Evolutionary conservation across 2,329 filamentous ascomycete species (phyloP).

Genomic region (Aureobasidium sp.): DNA sequence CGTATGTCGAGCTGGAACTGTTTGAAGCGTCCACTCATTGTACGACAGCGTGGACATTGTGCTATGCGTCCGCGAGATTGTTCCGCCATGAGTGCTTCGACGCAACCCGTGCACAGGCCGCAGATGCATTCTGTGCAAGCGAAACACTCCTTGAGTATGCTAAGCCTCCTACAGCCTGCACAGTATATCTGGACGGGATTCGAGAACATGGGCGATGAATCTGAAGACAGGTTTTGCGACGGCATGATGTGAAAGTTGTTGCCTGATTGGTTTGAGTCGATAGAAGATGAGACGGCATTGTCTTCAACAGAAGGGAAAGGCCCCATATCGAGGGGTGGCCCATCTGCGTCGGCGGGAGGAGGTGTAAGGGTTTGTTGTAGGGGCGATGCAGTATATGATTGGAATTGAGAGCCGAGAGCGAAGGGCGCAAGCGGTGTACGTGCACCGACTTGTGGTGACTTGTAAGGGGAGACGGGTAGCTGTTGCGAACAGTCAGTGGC

Average conservation of each 20-base stretch:
- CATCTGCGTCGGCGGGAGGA: slow-evolving; percentile 45
- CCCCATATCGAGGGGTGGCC: slow-evolving; percentile 40
- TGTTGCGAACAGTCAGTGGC: slow-evolving; percentile 22
- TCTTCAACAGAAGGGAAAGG: slow-evolving; percentile 84
- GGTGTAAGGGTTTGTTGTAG: slow-evolving; percentile 86
- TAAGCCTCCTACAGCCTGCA: slow-evolving; percentile 74
- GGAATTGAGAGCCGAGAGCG: slow-evolving; percentile 44
- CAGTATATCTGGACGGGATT: slow-evolving; percentile 77
- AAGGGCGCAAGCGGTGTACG: slow-evolving; percentile 57
- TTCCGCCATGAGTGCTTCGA: slow-evolving; percentile 70
- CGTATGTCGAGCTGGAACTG: slow-evolving; percentile 77
- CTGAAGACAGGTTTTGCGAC: slow-evolving; percentile 40
- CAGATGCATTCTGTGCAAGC: slow-evolving; percentile 96
- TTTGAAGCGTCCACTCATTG: slow-evolving; percentile 73
- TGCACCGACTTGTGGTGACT: slow-evolving; percentile 44
- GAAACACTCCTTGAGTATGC: slow-evolving; percentile 73
- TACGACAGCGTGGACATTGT: slow-evolving; percentile 62
- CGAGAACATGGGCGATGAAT: slow-evolving; percentile 53
- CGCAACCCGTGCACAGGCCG: slow-evolving; percentile 81
- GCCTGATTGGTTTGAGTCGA: slow-evolving; percentile 62
- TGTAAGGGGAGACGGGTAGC: slow-evolving; percentile 45
- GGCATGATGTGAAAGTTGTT: slow-evolving; percentile 55
- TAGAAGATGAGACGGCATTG: slow-evolving; percentile 43
- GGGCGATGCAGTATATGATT: slow-evolving; percentile 78
- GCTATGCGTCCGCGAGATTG: slow-evolving; percentile 62